phyloP scores from a whole-genome alignment of 1,139 yeast species.

The Kodamaea fungicola region DNA sequence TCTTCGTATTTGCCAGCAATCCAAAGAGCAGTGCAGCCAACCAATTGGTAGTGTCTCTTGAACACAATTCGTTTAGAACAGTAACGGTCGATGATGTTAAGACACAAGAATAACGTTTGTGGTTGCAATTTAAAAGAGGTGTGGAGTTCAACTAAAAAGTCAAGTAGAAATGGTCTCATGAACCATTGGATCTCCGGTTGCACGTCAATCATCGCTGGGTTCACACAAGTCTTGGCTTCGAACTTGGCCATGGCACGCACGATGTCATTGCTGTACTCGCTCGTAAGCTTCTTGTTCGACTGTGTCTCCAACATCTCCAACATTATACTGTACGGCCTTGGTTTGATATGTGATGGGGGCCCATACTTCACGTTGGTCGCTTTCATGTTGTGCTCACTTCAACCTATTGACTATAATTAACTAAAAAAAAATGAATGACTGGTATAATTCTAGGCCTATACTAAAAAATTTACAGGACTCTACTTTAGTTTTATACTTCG shows the following conservation, averaged over 20 bases:
- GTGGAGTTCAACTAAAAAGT: constrained; percentile 80
- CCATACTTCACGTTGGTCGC: constrained; percentile 26
- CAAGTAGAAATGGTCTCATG: constrained; percentile 86
- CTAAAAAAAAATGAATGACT: neutral
- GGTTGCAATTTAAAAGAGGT: constrained; percentile 70
- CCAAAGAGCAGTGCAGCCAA: constrained; percentile 93
- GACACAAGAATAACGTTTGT: constrained; percentile 75
- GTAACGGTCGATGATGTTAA: constrained; percentile 84
- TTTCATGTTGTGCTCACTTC: neutral
- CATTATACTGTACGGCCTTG: constrained; percentile 38
- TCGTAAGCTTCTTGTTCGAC: constrained; percentile 37
- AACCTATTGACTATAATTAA: too few species aligned
- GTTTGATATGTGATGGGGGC: constrained; percentile 40
- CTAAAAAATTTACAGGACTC: constrained; percentile 1
- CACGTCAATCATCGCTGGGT: constrained; percentile 72
- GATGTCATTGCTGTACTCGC: constrained; percentile 40
- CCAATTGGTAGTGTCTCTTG: constrained; percentile 86
- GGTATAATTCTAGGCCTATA: neutral
- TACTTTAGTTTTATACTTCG: neutral
- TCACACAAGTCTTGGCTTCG: constrained; percentile 37
- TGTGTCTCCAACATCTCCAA: constrained; percentile 48
- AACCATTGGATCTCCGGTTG: constrained; percentile 94
- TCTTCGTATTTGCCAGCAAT: constrained; percentile 92
- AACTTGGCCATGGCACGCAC: constrained; percentile 25
- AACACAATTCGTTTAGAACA: constrained; percentile 89